phyloP scores from a whole-genome alignment of 805 yeast genomes.

The Saturnispora sekii region DNA sequence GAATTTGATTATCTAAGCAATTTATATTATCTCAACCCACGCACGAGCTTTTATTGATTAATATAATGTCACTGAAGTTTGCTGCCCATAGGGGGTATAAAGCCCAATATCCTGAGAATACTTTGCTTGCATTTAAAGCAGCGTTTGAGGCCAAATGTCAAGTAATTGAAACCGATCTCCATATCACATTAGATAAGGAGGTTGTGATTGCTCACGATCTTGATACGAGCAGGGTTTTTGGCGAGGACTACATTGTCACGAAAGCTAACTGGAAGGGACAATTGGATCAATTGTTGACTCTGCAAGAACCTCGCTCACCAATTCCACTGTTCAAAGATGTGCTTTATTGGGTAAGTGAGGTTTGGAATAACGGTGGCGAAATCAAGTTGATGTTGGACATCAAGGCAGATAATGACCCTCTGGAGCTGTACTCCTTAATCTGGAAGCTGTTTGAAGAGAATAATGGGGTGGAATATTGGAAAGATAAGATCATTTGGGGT shows the following conservation, averaged over 20 bases:
- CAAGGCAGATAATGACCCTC: constrained; percentile 25
- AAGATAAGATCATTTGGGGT: constrained; percentile 28
- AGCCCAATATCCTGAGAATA: constrained; percentile 27
- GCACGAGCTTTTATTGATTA: no score
- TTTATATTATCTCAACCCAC: no score
- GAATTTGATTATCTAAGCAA: background rate
- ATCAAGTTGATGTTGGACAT: constrained; percentile 34
- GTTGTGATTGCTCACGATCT: constrained; percentile 30
- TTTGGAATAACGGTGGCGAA: constrained; percentile 28
- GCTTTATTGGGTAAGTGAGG: constrained; percentile 31
- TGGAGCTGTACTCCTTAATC: constrained; percentile 19
- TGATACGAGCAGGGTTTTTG: constrained; percentile 25
- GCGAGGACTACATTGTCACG: constrained; percentile 21
- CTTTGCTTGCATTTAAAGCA: constrained; percentile 27
- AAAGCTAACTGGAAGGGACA: constrained; percentile 21
- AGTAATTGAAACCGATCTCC: constrained; percentile 30
- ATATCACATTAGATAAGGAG: constrained; percentile 26
- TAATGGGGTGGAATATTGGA: constrained; percentile 25
- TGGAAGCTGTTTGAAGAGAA: constrained; percentile 16
- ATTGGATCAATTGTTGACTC: constrained; percentile 22
- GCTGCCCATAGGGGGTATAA: constrained; percentile 16
- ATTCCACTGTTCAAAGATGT: constrained; percentile 26
- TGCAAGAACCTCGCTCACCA: constrained; percentile 25
- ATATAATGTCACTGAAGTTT: background rate
- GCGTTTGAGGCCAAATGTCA: constrained; percentile 27